Percentiles rank a stretch among this genome's conserved stretches.
phyloP scores from a whole-genome alignment of 805 yeast genomes.

The Myxozyma sirexii region DNA sequence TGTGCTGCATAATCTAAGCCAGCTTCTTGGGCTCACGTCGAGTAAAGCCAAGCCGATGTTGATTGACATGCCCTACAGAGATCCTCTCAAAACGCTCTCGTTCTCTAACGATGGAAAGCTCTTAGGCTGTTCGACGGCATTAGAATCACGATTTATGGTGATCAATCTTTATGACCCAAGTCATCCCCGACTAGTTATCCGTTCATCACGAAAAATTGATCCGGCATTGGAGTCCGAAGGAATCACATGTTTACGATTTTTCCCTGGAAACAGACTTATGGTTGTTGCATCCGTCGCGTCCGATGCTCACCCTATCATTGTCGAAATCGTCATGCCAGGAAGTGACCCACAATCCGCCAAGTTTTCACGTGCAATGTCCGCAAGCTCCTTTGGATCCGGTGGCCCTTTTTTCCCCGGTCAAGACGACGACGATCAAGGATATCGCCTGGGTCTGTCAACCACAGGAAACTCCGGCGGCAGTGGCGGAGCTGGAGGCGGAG shows the following conservation, averaged over 20 bases:
- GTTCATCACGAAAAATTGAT: conserved; percentile 63
- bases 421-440: conserved; percentile 17
- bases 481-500: conserved; percentile 1
- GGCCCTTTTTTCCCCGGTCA: conserved; percentile 8
- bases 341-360: background rate
- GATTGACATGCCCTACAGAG: conserved; percentile 81
- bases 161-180: conserved; percentile 65
- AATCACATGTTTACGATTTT: conserved; percentile 76
- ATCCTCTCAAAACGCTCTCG: conserved; percentile 73
- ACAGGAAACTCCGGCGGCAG: conserved; percentile 8
- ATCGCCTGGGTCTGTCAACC: background rate
- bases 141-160: conserved; percentile 78
- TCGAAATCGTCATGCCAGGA: conserved; percentile 58
- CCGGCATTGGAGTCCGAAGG: conserved; percentile 82
- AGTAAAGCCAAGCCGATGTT: conserved; percentile 59
- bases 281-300: conserved; percentile 59
- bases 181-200: conserved; percentile 69
- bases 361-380: conserved; percentile 19
- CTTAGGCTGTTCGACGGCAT: conserved; percentile 71
- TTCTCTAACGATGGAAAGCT: conserved; percentile 74
- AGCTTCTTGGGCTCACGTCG: conserved; percentile 11
- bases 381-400: conserved; percentile 8
- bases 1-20: conserved; percentile 51
- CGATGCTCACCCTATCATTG: conserved; percentile 65
- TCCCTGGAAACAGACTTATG: conserved; percentile 64